Evolutionary conservation across 2,329 filamentous ascomycete species (phyloP).

Genomic region (Pyricularia sp.): DNA sequence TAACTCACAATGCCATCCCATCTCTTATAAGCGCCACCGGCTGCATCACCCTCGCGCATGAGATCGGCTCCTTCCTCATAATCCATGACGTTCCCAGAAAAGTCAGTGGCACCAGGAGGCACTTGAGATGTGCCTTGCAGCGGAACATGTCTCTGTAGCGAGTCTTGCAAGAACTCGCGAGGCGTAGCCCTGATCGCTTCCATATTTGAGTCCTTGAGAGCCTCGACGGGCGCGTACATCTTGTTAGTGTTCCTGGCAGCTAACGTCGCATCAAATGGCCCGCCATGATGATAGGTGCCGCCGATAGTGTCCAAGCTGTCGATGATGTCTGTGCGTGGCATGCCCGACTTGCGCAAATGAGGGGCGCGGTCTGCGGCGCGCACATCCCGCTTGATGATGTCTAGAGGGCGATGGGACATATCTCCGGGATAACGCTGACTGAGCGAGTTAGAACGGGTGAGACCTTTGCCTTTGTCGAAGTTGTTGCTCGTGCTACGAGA

Average conservation of each 20-base stretch:
- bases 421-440: constrained; percentile 54
- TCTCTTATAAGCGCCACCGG: constrained; percentile 68
- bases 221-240: constrained; percentile 62
- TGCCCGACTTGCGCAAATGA: constrained; percentile 50
- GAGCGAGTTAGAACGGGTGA: constrained; percentile 32
- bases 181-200: constrained; percentile 78
- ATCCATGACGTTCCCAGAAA: constrained; percentile 58
- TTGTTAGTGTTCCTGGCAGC: constrained; percentile 61
- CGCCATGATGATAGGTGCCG: constrained; percentile 74
- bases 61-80: constrained; percentile 85
- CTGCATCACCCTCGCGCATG: constrained; percentile 61
- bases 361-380: constrained; percentile 57
- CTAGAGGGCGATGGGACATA: constrained; percentile 55
- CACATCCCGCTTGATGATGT: constrained; percentile 53
- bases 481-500: constrained; percentile 14
- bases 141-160: constrained; percentile 63
- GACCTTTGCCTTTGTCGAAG: constrained; percentile 7
- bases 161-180: constrained; percentile 64
- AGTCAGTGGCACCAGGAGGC: constrained; percentile 63
- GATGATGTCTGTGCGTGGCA: constrained; percentile 66
- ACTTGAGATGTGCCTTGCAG: constrained; percentile 70
- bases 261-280: constrained; percentile 79
- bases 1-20: constrained; percentile 61
- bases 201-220: constrained; percentile 61
- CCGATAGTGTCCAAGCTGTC: constrained; percentile 64